Evolutionary conservation across 208 protist species (phyloP).

Genomic region (Wallacemonas sp.): DNA sequence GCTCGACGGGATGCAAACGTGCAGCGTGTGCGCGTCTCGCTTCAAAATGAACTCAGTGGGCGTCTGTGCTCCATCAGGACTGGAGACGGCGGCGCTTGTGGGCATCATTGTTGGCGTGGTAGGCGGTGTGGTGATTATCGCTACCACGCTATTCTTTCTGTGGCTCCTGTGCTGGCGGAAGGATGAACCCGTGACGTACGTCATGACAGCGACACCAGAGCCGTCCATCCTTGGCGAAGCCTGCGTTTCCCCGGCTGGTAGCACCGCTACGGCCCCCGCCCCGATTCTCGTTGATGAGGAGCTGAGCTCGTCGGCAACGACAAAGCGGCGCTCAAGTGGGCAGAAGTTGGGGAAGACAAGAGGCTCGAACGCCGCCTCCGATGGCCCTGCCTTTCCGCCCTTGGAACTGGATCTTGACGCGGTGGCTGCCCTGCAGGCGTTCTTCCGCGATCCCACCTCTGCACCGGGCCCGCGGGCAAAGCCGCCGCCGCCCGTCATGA

Average conservation of each 20-base stretch:
- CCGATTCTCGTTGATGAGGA: neutral
- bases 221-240: neutral
- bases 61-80: neutral
- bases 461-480: too few species aligned
- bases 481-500: too few species aligned
- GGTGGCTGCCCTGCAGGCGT: neutral
- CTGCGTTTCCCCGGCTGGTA: neutral
- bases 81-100: neutral
- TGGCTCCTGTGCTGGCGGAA: neutral
- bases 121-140: neutral
- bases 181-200: neutral
- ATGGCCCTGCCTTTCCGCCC: neutral
- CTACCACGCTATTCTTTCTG: neutral
- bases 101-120: constrained; percentile 4
- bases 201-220: neutral
- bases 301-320: neutral
- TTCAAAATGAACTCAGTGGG: neutral
- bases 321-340: neutral
- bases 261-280: neutral
- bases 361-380: neutral
- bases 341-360: too few species aligned
- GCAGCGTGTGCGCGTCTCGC: neutral
- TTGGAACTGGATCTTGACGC: neutral
- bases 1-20: neutral
- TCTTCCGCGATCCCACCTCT: too few species aligned